Evolutionary conservation across 2,329 filamentous ascomycete genomes (phyloP).

Genomic region (Aspergillus viridinutans): DNA sequence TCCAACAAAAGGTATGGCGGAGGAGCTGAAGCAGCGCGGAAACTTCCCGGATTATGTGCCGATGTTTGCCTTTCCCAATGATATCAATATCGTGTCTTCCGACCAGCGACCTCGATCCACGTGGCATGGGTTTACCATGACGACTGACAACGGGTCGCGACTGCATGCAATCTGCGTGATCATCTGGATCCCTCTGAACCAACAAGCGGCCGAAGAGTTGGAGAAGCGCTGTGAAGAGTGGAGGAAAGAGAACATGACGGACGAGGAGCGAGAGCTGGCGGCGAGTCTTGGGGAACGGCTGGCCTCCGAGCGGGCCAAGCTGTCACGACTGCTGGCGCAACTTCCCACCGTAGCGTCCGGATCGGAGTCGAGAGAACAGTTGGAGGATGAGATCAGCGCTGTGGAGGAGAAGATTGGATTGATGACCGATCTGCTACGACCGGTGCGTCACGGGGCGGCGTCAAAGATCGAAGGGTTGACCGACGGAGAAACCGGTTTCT

Average conservation of each 20-base stretch:
- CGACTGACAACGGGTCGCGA: conserved; percentile 83
- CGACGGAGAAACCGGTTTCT: conserved; percentile 90
- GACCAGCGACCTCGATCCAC: conserved; percentile 92
- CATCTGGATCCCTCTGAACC: conserved; percentile 84
- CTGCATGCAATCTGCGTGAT: conserved; percentile 88
- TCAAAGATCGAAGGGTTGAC: conserved; percentile 97
- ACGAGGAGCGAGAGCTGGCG: conserved; percentile 89
- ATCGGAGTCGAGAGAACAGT: conserved; percentile 70
- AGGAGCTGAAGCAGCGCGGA: conserved; percentile 74
- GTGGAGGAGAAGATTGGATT: conserved; percentile 96
- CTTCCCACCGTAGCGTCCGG: conserved; percentile 77
- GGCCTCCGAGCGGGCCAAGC: conserved; percentile 78
- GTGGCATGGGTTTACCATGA: conserved; percentile 99
- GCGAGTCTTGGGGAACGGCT: conserved; percentile 85
- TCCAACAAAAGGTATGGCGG: conserved; percentile 74
- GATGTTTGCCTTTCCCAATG: conserved; percentile 99
- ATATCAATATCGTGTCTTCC: conserved; percentile 92
- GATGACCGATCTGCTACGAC: conserved; percentile 93
- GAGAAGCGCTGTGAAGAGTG: conserved; percentile 73
- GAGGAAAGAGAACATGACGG: conserved; percentile 94
- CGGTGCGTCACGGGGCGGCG: conserved; percentile 87
- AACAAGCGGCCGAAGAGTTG: conserved; percentile 72
- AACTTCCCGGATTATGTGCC: conserved; percentile 95
- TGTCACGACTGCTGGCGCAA: conserved; percentile 81
- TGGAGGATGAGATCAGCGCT: conserved; percentile 91